Evolutionary conservation across 1,284 basidiomycete species (phyloP).

Genomic region (Ustilago crameri): DNA sequence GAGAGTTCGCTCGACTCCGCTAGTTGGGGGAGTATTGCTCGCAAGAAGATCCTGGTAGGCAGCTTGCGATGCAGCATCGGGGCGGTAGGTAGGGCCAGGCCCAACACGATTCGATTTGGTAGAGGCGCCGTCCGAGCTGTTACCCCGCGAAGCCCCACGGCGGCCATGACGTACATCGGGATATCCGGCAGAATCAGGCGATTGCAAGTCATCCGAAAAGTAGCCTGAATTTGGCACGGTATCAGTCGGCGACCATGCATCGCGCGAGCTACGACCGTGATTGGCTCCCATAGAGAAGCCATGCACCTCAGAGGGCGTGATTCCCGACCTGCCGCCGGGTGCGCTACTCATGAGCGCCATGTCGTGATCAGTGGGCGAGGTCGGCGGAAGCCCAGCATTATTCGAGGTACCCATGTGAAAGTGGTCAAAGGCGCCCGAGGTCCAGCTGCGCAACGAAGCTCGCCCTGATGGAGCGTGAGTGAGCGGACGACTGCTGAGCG

Average conservation of each 20-base stretch:
- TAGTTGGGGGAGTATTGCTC: conserved; percentile 23
- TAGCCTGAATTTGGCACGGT: conserved; percentile 19
- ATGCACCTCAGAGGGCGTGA: background rate
- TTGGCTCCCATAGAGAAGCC: too few species aligned
- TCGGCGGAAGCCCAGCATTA: background rate
- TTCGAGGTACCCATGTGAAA: conserved; percentile 10
- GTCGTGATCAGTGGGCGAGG: conserved; percentile 11
- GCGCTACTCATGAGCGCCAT: conserved; percentile 33
- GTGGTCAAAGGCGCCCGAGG: conserved; percentile 37
- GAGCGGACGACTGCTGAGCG: conserved; percentile 21
- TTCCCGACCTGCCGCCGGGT: background rate
- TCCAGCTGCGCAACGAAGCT: conserved; percentile 44
- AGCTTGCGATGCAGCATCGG: conserved; percentile 43
- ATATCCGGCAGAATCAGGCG: conserved; percentile 3
- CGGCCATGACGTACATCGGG: conserved; percentile 17
- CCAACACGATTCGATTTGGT: conserved; percentile 38
- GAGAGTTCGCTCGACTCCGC: conserved; percentile 15
- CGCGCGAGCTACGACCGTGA: conserved; percentile 10
- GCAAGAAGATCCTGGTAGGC: conserved; percentile 43
- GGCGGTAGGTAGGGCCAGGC: conserved; percentile 33
- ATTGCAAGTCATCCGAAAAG: conserved; percentile 30
- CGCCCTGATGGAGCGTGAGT: conserved; percentile 29
- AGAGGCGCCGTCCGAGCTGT: conserved; percentile 26
- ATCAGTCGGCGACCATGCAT: conserved; percentile 31
- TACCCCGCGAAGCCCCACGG: conserved; percentile 8